Evolutionary conservation across 2,329 filamentous ascomycete genomes (phyloP).

Genomic region (Canariomyces notabilis): DNA sequence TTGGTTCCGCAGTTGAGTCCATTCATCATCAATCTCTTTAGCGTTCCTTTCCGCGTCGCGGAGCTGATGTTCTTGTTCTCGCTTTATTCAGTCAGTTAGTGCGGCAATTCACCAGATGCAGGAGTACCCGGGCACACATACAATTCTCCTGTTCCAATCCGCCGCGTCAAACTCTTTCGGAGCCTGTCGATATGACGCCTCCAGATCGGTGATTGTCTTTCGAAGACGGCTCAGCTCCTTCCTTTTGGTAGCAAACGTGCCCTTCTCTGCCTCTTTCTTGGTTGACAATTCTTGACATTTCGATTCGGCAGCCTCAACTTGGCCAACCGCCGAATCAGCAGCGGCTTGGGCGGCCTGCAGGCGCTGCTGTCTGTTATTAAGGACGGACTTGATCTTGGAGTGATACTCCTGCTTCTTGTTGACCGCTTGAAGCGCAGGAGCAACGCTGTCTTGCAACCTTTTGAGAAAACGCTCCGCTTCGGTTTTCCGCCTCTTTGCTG

Average conservation of each 20-base stretch:
- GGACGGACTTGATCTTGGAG: conserved; percentile 49
- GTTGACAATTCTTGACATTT: conserved; percentile 44
- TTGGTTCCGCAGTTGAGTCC: conserved; percentile 36
- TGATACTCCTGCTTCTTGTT: conserved; percentile 66
- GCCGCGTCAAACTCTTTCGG: conserved; percentile 63
- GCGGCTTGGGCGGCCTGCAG: conserved; percentile 51
- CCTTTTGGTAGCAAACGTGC: conserved; percentile 45
- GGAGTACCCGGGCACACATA: conserved; percentile 37
- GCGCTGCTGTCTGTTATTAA: conserved; percentile 48
- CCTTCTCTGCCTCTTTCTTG: conserved; percentile 48
- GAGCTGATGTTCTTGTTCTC: conserved; percentile 53
- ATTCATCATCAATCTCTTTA: conserved; percentile 30
- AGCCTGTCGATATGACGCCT: conserved; percentile 56
- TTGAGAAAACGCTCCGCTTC: conserved; percentile 50
- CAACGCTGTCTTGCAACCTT: conserved; percentile 52
- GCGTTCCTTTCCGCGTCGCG: conserved; percentile 47
- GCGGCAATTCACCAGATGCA: not conserved
- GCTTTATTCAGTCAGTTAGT: conserved; percentile 38
- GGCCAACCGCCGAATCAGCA: conserved; percentile 41
- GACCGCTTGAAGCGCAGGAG: conserved; percentile 65
- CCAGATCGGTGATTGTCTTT: conserved; percentile 56
- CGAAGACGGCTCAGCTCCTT: conserved; percentile 47
- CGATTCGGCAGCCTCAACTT: conserved; percentile 36
- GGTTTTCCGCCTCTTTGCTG: conserved; percentile 52
- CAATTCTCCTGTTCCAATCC: conserved; percentile 68